phyloP scores from a whole-genome alignment of 164 flowering plant species.

The Platanus orientalis region DNA sequence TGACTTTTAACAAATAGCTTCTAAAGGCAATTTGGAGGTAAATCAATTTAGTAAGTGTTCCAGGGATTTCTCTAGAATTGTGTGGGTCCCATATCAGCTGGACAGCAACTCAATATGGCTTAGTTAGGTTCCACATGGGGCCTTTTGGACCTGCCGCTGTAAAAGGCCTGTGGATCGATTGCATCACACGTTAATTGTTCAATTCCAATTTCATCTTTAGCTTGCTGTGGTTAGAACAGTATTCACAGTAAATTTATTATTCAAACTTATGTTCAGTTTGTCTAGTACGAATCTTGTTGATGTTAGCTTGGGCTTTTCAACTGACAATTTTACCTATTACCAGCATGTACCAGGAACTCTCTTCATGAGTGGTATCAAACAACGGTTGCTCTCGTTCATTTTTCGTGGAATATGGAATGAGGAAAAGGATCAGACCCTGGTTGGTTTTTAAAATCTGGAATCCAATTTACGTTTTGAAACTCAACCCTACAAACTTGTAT shows the following conservation, averaged over 20 bases:
- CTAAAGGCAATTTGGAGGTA: no score
- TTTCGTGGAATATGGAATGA: constrained; percentile 78
- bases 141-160: no score
- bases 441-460: constrained; percentile 37
- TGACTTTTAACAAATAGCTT: no score
- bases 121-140: no score
- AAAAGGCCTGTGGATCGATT: no score
- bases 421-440: constrained; percentile 66
- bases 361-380: constrained; percentile 87
- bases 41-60: no score
- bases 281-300: neutral
- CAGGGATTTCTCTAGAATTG: no score
- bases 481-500: neutral
- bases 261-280: neutral
- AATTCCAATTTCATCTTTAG: no score
- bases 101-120: no score
- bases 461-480: constrained; percentile 10
- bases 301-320: constrained; percentile 4
- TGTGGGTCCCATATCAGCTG: no score
- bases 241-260: neutral
- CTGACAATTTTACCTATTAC: constrained; percentile 6
- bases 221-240: no score
- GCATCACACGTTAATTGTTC: no score
- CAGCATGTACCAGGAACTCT: constrained; percentile 31
- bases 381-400: constrained; percentile 90